Evolutionary conservation across 1,139 yeast genomes (phyloP), one percentile per base, ranked within the genome.

Genomic region (Suhomyces kunorum): DNA sequence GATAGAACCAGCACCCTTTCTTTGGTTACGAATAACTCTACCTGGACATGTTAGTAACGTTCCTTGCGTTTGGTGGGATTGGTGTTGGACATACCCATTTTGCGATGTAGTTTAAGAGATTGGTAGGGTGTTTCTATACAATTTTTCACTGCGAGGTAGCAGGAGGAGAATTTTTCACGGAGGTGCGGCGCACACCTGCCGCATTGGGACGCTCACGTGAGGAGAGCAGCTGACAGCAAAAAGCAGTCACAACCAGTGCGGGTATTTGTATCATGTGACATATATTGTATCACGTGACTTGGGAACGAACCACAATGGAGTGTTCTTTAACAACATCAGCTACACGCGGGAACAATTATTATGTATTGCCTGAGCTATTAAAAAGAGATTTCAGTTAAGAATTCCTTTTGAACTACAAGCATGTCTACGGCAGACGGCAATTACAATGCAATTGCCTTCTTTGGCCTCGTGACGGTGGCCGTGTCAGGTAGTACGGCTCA

Each of bases 1-100:
- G 84, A 94, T 89, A 70, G 98, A 90, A 72, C 98, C 98, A 79
- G 97, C 98, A 85, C 98, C 98, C 82, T 94, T 94, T 88, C 99
- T 90, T 87, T 94, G 98, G 85, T 94, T 92, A 82, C 98, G 95
- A 83, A 94, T 94, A 80, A 94, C 99, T 86, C 98, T 92, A 87
- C 98, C 98, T 85, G 70, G 68, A 32, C n/a, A 22, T 40, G 52
- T 50, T 51, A 48, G 53, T 50, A 44, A 16, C n/a, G n/a, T n/a
- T n/a, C n/a, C n/a, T n/a, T n/a, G n/a, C n/a, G n/a, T n/a, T n/a
- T 40, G 12, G 28, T 25, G 24, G 8, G 7, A 13, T 12, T 25
- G 28, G 9, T 24, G 32, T 16, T 32, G 32, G 37, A 45, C 49
- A 41, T 45, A 45, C 49, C 49, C 49, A 46, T 46, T 46, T 38